Evolutionary conservation across 139 green algal species (phyloP), one percentile per base, ranked within the genome.

Genomic region (Penium margaritaceum): DNA sequence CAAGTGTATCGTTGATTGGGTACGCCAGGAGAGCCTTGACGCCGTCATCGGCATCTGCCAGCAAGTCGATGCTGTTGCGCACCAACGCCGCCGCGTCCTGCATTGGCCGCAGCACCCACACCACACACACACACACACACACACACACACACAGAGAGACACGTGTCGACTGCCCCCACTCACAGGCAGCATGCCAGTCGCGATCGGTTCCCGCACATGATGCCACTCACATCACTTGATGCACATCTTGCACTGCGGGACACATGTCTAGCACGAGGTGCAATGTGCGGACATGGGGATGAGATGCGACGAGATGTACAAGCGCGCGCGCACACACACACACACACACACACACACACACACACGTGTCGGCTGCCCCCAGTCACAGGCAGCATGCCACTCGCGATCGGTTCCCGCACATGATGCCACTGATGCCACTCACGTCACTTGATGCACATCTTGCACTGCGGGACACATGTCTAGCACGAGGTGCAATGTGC

Each of bases 1-100:
- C 79, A 33, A 95, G 34, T 2, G 89, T 96, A n/a, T 92, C 86
- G 24, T 77, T 79, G 38, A 98, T 80, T 3, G 92, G 90, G 84
- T 96, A 97, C 15, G 21, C 51, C 73, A 96, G 83, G 57, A 95
- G 75, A 7, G 73, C 63, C 30, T 74, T 53, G 61, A 96, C 65
- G 78, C 90, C 81, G 5, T 60, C 30, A 39, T 89, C 84, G 17
- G 76, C 83, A 71, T 95, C 90, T 0, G 72, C 63, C 2, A 90
- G 51, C 57, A 93, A 63, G 67, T 90, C 83, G 34, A 84, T 58
- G 39, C 55, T 36, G 39, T 69, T 53, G 57, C 71, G 76, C 1
- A 79, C 17, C 35, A 78, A 32, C 35, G 63, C 74, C 44, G 38
- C 72, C 6, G 72, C 72, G 9, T 62, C 34, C 69, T 76, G 69